Evolutionary conservation across 1,284 basidiomycete species (phyloP), one percentile per base, ranked within the genome.

Genomic region (Austroboletus rostrupii): DNA sequence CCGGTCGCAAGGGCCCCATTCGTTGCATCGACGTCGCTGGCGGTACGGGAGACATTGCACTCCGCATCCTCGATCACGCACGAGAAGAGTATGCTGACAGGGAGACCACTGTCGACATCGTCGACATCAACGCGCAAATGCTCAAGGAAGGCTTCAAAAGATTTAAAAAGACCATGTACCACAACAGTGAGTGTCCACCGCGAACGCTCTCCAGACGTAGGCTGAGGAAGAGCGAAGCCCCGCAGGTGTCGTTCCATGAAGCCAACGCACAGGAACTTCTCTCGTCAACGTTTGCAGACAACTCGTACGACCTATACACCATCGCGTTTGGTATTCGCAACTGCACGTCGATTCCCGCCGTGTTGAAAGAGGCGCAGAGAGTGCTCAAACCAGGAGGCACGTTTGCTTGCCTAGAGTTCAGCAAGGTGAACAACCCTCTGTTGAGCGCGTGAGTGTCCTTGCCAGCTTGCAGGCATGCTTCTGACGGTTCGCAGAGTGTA

Each of bases 261-360:
- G 92, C 89, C 40, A 98, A 99, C 64, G 97, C 97, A 8, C 94
- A 99, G 69, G 75, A 77, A 19, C 76, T 99, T 31, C 78, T 84
- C 0, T 53, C 69, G 38, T 76, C 83, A 31, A 75, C 83, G 56
- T 88, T 94, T 66, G 73, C 78, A 12, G 82, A 88, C 61, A 83
- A 92, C 68, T 83, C 89, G 16, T 91, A 97, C 58, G 95, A 99
- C 71, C 74, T 98, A 16, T 99, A 97, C 74, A 99, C 97, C 20
- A 98, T 99, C 65, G 94, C 97, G 0, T 99, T 99, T 66, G 96
- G 97, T 31, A 99, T 99, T 59, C 81, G 97, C 46, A 99, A 99
- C 69, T 97, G 92, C 76, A 99, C 97, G 10, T 92, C 92, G 49
- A 83, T 98, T 55, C 87, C 91, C 11, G 84, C 83, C 21, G 97